Base-by-base conservation (phyloP, 2,329 filamentous ascomycete species). In the Xylaria sp. region DNA sequence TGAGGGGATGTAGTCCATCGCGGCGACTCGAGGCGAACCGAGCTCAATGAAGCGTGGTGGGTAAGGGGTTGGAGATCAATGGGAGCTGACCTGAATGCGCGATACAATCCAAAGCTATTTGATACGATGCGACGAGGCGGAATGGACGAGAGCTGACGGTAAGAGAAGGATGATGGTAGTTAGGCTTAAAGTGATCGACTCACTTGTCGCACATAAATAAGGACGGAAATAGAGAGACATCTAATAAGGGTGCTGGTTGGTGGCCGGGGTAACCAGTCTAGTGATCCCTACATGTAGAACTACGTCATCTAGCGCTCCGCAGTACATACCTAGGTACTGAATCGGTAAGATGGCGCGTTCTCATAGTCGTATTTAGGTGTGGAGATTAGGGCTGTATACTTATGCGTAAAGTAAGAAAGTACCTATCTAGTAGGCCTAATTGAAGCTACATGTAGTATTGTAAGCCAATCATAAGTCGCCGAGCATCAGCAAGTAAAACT, bases 261-360 rank as follows among this genome's bases (percentile, higher is more conserved):
- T 42, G 55, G 33, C 51, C 61, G 53, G 44, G 50, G 54, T 38
- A n/a, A n/a, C n/a, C 50, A 63, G 36, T 45, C 25, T 15, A 31
- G 66, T 20, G 66, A 36, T 58, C 67, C 66, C 65, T 67, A n/a
- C n/a, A n/a, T n/a, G n/a, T n/a, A 53, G 45, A 66, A 15, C 69
- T 73, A 74, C 73, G 73, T 74, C 73, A 74, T 74, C 33, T 47
- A 59, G 50, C 61, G 45, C 31, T 45, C 5, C n/a, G 44, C 45
- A 25, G 25, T 20, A 31, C n/a, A n/a, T n/a, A n/a, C n/a, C n/a
- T n/a, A n/a, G n/a, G n/a, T n/a, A n/a, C n/a, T n/a, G n/a, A n/a
- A n/a, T n/a, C n/a, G n/a, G n/a, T n/a, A n/a, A n/a, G n/a, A 44
- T 44, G 42, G 42, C 42, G 42, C 36, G 13, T 10, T 44, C 20